Conservation (phyloP, 208 protist species). For the Trypanosoma conorhini region DNA sequence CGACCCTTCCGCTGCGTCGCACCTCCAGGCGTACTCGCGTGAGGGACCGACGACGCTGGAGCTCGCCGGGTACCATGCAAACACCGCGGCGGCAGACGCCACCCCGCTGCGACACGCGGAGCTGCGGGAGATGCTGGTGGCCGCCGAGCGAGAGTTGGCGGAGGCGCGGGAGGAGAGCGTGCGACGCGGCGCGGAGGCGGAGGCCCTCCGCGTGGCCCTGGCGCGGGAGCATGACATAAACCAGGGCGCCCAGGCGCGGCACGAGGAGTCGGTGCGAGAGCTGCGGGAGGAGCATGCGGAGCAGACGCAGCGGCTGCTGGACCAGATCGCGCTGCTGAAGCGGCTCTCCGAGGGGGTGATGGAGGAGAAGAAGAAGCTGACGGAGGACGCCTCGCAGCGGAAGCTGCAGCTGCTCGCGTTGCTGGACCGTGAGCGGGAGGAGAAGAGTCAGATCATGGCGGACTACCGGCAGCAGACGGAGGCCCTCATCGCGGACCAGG, state of each 20-base stretch:
- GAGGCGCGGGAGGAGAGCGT: constrained; percentile 63
- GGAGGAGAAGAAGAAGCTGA: constrained; percentile 61
- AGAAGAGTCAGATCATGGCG: constrained; percentile 87
- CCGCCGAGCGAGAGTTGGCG: constrained; percentile 68
- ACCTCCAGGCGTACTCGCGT: background rate
- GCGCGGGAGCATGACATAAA: constrained; percentile 52
- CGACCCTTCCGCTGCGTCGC: background rate
- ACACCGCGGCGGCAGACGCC: background rate
- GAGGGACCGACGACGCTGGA: background rate
- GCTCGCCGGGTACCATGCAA: background rate
- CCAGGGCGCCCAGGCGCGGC: constrained; percentile 40
- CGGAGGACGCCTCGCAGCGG: constrained; percentile 58
- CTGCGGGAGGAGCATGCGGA: constrained; percentile 61
- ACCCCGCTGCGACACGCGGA: constrained; percentile 44
- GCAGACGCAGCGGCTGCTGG: constrained; percentile 68
- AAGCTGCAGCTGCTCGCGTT: constrained; percentile 73
- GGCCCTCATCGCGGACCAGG: constrained; percentile 83
- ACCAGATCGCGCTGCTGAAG: constrained; percentile 82
- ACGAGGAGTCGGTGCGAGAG: constrained; percentile 43
- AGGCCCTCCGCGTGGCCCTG: constrained; percentile 56
- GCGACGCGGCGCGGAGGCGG: constrained; percentile 44
- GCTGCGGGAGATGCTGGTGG: constrained; percentile 68
- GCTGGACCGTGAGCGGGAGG: constrained; percentile 79
- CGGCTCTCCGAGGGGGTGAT: constrained; percentile 68
- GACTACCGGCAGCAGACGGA: constrained; percentile 90